Base-by-base conservation (phyloP, 345 rosid species). In the Bruguiera sexangula region DNA sequence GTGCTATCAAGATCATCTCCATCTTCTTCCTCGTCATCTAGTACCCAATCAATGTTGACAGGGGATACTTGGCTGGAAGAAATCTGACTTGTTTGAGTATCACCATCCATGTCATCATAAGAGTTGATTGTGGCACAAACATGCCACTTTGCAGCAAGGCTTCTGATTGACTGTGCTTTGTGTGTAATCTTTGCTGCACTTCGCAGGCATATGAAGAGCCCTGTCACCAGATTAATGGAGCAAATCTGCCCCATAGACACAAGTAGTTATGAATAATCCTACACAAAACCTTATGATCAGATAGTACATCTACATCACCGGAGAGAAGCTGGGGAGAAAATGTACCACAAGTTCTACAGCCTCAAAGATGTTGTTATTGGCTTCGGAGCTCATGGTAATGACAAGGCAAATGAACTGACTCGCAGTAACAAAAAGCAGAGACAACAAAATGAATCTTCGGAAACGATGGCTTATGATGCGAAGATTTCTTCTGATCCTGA, bases 111-210 rank as follows among this genome's bases (percentile, higher is more conserved):
- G 36, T 84, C 79, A 19, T 89, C 90, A 16, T 84, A 93, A 6
- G 89, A 85, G 74, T 90, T 83, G 69, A 90, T 79, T 11, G 98
- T 93, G 2, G 98, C 96, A 39, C 89, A 90, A 6, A 87, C 88
- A 65, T 93, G 93, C 98, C 98, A 93, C 68, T 84, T 90, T 2
- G 96, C 84, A 21, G 96, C 96, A 65, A 93, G 96, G 83, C 95
- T 85, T 8, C 92, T 90, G 5, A 89, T 77, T 64, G 98, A 80
- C 72, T 88, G 96, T 58, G 86, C 97, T 79, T 83, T 85, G 69
- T 93, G 98, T 13, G 97, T 85, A 77, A 90, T 86, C 82, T 90
- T 93, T n/a, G 97, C 84, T 9, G 98, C 92, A 18, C 98, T 93
- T 48, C 98, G 83, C 75, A 93, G 73, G 85, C 98, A 93, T 79